These are phyloP conservation scores for Annulohypoxylon moriforme DNA, from an alignment of 495 filamentous ascomycete species.

Conservation along the genomic window DNA sequence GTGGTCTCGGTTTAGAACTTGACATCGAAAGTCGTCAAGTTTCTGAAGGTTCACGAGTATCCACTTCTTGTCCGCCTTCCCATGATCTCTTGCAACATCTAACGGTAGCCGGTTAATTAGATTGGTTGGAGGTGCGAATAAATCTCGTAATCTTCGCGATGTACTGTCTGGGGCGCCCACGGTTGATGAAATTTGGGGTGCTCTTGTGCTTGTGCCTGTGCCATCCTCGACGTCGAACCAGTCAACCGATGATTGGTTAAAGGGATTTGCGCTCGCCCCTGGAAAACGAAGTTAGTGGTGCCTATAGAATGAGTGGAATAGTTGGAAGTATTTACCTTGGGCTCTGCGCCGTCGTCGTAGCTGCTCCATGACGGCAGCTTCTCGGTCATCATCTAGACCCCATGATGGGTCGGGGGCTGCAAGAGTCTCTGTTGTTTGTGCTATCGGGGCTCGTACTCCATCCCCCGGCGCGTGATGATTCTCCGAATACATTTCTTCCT, in stretches of 20 bases:
- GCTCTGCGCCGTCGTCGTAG: conserved; percentile 65
- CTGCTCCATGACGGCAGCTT: conserved; percentile 73
- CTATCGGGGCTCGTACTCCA: conserved; percentile 88
- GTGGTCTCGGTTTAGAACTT: conserved; percentile 90
- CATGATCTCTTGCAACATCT: conserved; percentile 84
- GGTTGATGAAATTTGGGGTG: not conserved
- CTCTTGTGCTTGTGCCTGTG: conserved; percentile 7
- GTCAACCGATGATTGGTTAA: conserved; percentile 77
- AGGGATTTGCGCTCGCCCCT: conserved; percentile 68
- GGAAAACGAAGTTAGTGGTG: conserved; percentile 13
- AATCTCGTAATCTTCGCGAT: conserved; percentile 75
- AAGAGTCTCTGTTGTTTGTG: conserved; percentile 88
- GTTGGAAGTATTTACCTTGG: conserved; percentile 49
- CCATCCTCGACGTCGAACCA: conserved; percentile 71
- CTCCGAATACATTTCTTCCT: conserved; percentile 87
- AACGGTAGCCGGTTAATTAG: conserved; percentile 79
- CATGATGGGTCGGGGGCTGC: conserved; percentile 68
- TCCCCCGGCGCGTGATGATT: conserved; percentile 58
- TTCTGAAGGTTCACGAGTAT: conserved; percentile 96
- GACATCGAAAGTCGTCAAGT: conserved; percentile 88
- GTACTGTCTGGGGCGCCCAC: conserved; percentile 35
- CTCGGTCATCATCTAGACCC: conserved; percentile 67
- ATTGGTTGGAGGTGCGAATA: conserved; percentile 91
- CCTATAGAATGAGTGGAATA: not conserved
- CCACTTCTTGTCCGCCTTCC: conserved; percentile 90